These are phyloP conservation scores for Penicillium sp. DNA, from an alignment of 2,329 filamentous ascomycete genomes.

Conservation along the genomic window DNA sequence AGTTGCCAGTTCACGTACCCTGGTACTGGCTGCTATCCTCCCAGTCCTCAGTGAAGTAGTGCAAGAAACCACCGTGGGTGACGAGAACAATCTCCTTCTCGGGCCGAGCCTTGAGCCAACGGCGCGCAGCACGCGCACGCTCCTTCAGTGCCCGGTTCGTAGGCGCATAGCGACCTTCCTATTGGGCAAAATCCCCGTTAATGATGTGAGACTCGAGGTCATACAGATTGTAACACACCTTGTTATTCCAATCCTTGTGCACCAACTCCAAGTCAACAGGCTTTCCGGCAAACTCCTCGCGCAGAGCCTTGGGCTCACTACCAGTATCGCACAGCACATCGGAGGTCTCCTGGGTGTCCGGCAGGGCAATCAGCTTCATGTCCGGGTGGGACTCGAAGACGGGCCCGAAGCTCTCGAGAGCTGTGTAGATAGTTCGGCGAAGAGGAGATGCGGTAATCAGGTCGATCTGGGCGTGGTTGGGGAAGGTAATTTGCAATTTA, in stretches of 20 bases:
- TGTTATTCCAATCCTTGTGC: conserved; percentile 73
- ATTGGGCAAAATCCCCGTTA: neutral
- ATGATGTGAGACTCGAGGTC: neutral
- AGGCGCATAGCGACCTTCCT: conserved; percentile 54
- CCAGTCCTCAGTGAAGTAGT: conserved; percentile 86
- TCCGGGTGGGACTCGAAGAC: conserved; percentile 54
- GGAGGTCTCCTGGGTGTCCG: conserved; percentile 79
- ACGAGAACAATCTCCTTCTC: conserved; percentile 77
- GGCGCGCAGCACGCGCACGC: conserved; percentile 66
- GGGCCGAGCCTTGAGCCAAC: conserved; percentile 59
- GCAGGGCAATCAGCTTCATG: conserved; percentile 68
- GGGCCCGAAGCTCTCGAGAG: conserved; percentile 70
- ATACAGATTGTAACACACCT: conserved; percentile 48
- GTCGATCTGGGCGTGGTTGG: conserved; percentile 68
- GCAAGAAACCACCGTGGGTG: conserved; percentile 81
- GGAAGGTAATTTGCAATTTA: conserved; percentile 66
- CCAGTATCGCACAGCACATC: conserved; percentile 79
- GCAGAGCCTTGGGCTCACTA: conserved; percentile 60
- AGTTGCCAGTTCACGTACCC: conserved; percentile 41
- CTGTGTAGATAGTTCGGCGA: conserved; percentile 80
- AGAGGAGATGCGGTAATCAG: conserved; percentile 80
- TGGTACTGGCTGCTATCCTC: conserved; percentile 60
- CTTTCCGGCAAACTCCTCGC: conserved; percentile 64
- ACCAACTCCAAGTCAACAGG: conserved; percentile 70
- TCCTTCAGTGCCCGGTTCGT: conserved; percentile 60